Percentiles rank a stretch among this genome's conserved stretches.
Conservation (phyloP, 179 eudicot species). For the Silene coronaria region DNA sequence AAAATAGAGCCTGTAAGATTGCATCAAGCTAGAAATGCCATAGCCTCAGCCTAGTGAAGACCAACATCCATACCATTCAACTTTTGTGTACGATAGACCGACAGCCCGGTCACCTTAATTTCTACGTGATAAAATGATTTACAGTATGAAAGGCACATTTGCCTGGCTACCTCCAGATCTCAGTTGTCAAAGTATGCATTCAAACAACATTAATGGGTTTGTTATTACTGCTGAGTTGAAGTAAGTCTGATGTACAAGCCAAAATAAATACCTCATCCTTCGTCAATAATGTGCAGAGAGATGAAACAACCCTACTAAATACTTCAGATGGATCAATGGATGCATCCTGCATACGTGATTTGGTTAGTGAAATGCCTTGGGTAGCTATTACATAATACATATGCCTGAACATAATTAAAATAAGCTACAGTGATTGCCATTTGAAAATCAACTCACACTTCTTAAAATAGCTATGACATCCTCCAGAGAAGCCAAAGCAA, state of each 20-base stretch:
- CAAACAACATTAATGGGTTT: not conserved
- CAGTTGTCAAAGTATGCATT: not conserved
- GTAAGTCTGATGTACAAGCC: not conserved
- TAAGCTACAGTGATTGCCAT: not conserved
- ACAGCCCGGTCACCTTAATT: not conserved
- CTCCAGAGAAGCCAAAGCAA: constrained; percentile 81
- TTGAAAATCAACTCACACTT: constrained; percentile 52
- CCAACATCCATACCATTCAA: not conserved
- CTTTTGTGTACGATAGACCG: not conserved
- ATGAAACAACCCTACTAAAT: constrained; percentile 81
- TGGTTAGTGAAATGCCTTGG: constrained; percentile 3
- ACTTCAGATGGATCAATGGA: constrained; percentile 98
- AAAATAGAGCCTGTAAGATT: not conserved
- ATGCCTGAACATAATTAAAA: not conserved
- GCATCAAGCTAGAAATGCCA: not conserved
- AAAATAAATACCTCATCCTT: constrained; percentile 66
- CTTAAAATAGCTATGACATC: constrained; percentile 87
- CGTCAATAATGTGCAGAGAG: constrained; percentile 68
- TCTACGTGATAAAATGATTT: not conserved
- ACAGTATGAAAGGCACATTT: not conserved
- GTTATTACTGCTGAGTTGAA: not conserved
- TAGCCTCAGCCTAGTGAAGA: not conserved
- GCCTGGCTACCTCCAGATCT: not conserved
- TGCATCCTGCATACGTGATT: constrained; percentile 63
- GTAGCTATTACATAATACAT: not conserved